Base-by-base conservation (phyloP, 768 basidiomycete genomes). In the Mrakia frigida region DNA sequence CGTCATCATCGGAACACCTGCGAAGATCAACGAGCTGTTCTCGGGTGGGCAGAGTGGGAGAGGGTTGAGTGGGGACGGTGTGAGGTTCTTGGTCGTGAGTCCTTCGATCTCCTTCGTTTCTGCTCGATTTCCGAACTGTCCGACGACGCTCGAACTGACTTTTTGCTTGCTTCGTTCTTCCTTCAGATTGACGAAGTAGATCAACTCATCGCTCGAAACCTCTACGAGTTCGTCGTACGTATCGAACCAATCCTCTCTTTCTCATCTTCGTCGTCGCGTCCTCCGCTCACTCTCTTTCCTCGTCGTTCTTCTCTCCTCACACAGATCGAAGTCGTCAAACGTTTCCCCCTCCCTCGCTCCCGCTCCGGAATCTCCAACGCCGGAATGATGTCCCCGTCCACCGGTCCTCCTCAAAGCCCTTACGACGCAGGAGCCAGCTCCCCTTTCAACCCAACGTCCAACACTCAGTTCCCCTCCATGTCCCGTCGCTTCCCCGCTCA, bases 1-100 rank as follows among this genome's bases (percentile, higher is more conserved):
- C 80, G 89, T 99, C 79, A 90, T 99, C 77, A 94, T 96, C 80
- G 97, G 97, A 46, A 98, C 97, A 3, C 97, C 97, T 16, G 97
- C 97, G 82, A 95, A 96, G 84, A 85, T 99, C 23, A 90, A 96
- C 81, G 93, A 95, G 63, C 87, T 98, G 37, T 94, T 99, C 81
- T 92, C 91, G 3, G 59, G 59, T n/a, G 74, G 56, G 2, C 35
- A 46, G 50, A 84, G 88, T 18, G 86, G 91, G 33, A 90, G 91
- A 46, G 92, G 92, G 21, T 86, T 96, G 73, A 81, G 85, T 21
- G 94, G 93, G 37, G 87, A 89, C 18, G 94, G 95, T 81, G 92
- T 98, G 73, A 88, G 94, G 63, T 92, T 98, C 86, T 87, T 99
- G 74, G 93, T 98, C 50, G 82, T 83, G 67, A 78, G 82, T 80